A percentile compares a stretch with the other conserved stretches of the same genome.
Conservation (phyloP, 257 asterid species). For the Mitragyna speciosa region DNA sequence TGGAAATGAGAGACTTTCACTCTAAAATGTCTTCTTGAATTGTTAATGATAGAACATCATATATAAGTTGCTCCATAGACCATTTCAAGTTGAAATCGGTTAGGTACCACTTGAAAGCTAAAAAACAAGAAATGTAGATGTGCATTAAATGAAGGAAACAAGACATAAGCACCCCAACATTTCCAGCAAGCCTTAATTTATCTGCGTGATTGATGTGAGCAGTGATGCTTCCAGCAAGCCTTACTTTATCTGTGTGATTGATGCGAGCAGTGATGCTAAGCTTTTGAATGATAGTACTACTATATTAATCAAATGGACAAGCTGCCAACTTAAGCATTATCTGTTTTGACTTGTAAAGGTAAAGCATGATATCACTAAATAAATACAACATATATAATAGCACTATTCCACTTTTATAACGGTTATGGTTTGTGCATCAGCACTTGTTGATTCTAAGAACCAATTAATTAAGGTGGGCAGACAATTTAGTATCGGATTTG, state of each 20-base stretch:
- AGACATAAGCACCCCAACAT: neutral
- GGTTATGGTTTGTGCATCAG: neutral
- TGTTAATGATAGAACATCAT: conserved; percentile 22
- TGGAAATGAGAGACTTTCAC: conserved; percentile 37
- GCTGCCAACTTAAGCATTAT: conserved; percentile 6
- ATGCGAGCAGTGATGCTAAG: conserved; percentile 12
- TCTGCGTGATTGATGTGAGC: too few species aligned
- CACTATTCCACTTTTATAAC: neutral
- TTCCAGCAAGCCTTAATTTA: too few species aligned
- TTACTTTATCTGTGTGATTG: conserved; percentile 6
- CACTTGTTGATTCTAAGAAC: neutral
- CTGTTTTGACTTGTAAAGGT: conserved; percentile 10
- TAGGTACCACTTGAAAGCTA: neutral
- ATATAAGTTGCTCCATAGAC: neutral
- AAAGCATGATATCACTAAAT: neutral
- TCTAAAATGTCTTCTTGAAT: conserved; percentile 37
- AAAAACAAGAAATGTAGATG: conserved; percentile 4
- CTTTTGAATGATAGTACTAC: neutral
- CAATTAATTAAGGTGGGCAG: too few species aligned
- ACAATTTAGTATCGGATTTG: conserved; percentile 5
- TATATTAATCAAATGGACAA: conserved; percentile 2
- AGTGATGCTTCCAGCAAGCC: conserved; percentile 25
- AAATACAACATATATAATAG: neutral
- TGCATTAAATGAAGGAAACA: conserved; percentile 20
- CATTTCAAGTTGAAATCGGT: conserved; percentile 6